A percentile compares a stretch with the other conserved stretches of the same genome.
These are phyloP conservation scores for Aspergillus sp. DNA, from an alignment of 2,329 filamentous ascomycete genomes.

Conservation along the genomic window DNA sequence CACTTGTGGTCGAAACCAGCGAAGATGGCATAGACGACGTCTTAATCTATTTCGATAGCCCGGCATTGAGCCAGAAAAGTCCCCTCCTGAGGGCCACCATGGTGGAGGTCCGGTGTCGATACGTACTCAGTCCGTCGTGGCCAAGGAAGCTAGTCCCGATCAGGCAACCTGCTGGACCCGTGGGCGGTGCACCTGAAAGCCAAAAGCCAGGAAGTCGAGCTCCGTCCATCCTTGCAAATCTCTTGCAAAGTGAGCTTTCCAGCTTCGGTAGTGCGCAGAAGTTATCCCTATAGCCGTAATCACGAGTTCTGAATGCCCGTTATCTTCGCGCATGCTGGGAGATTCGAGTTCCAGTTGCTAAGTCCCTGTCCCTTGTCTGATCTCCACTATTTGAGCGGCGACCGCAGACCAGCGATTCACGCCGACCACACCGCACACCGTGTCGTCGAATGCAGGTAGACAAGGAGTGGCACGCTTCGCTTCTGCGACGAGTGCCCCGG, in stretches of 20 bases:
- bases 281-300: neutral
- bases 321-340: neutral
- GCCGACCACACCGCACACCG: slow-evolving; percentile 16
- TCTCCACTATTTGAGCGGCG: neutral
- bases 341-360: neutral
- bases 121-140: neutral
- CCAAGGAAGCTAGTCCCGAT: neutral
- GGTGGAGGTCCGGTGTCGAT: no score
- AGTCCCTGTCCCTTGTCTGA: neutral
- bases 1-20: neutral
- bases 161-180: neutral
- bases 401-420: slow-evolving; percentile 3
- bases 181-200: neutral
- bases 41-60: neutral
- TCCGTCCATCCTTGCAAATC: neutral
- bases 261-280: neutral
- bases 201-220: neutral
- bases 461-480: slow-evolving; percentile 27
- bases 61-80: no score
- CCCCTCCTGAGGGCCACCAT: no score
- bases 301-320: neutral
- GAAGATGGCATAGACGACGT: neutral
- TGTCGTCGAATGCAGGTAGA: slow-evolving; percentile 28
- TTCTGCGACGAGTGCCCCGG: slow-evolving; percentile 26
- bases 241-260: neutral